phyloP scores from a whole-genome alignment of 768 basidiomycete species.

The Boletellus emodensis region DNA sequence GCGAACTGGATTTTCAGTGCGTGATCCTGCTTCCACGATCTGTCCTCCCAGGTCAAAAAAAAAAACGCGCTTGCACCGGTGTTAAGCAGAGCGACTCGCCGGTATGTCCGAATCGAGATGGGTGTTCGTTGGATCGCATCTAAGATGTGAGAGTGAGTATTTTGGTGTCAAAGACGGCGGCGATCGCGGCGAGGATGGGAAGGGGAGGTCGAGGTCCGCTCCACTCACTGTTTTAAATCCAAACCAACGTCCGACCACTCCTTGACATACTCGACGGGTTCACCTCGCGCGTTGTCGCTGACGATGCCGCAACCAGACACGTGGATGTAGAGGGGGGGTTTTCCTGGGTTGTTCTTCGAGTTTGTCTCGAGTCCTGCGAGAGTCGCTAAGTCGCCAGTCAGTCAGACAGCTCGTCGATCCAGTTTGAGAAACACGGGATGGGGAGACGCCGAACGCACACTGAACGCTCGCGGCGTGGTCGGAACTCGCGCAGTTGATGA shows the following conservation, averaged over 20 bases:
- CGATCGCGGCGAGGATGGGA: not conserved
- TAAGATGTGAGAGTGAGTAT: slow-evolving; percentile 1
- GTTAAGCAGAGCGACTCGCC: slow-evolving; percentile 9
- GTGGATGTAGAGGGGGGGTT: slow-evolving; percentile 43
- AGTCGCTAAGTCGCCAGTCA: slow-evolving; percentile 26
- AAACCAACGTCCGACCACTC: slow-evolving; percentile 39
- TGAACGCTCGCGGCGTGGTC: slow-evolving; percentile 35
- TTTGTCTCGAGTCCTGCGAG: slow-evolving; percentile 37
- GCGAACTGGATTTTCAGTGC: slow-evolving; percentile 38
- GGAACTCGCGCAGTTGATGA: slow-evolving; percentile 41
- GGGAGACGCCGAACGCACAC: slow-evolving; percentile 20
- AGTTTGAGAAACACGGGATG: not conserved
- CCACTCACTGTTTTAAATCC: slow-evolving; percentile 27
- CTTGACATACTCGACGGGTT: slow-evolving; percentile 30
- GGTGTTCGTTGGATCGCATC: slow-evolving; percentile 28
- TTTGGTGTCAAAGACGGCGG: not conserved
- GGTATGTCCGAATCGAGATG: slow-evolving; percentile 34
- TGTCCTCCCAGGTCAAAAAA: slow-evolving; percentile 3
- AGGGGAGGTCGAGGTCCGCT: not conserved
- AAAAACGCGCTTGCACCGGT: too few species aligned
- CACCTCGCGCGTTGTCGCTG: slow-evolving; percentile 40
- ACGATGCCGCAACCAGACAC: slow-evolving; percentile 40
- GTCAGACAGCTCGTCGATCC: not conserved
- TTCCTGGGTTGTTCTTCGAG: slow-evolving; percentile 33
- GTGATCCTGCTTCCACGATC: slow-evolving; percentile 40